A percentile compares a stretch with the other conserved stretches of the same genome.
Evolutionary conservation across 441 rosid genomes (phyloP).

Genomic region (Melastoma candidum): DNA sequence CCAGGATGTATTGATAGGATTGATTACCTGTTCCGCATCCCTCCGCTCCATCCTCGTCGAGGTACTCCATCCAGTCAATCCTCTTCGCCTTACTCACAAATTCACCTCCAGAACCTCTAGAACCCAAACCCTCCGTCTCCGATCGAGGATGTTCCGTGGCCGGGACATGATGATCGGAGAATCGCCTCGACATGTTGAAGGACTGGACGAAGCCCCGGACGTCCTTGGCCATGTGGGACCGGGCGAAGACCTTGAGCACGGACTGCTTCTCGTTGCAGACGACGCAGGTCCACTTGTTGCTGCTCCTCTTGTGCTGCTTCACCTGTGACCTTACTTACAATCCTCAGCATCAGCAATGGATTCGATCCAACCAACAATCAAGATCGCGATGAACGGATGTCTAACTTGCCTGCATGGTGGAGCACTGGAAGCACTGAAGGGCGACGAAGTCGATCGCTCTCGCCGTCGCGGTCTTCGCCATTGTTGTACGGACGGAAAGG

Average conservation of each 20-base stretch:
- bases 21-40: constrained; percentile 10
- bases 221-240: constrained; percentile 56
- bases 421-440: constrained; percentile 69
- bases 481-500: constrained; percentile 5
- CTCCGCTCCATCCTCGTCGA: constrained; percentile 18
- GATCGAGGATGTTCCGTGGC: background rate
- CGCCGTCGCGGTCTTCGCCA: constrained; percentile 17
- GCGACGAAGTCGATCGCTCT: constrained; percentile 35
- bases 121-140: constrained; percentile 1
- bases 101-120: background rate
- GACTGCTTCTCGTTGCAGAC: constrained; percentile 84
- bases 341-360: no score
- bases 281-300: constrained; percentile 73
- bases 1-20: no score
- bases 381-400: constrained; percentile 3
- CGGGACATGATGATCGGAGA: constrained; percentile 2
- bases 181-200: constrained; percentile 58
- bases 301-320: constrained; percentile 74
- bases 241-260: constrained; percentile 48
- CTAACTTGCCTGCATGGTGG: constrained; percentile 60
- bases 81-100: constrained; percentile 24
- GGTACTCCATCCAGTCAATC: constrained; percentile 58
- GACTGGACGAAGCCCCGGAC: constrained; percentile 65
- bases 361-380: no score
- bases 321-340: constrained; percentile 30